These are phyloP conservation scores for Aspergillus nanangensis DNA, from an alignment of 495 filamentous ascomycete genomes.

Conservation along the genomic window DNA sequence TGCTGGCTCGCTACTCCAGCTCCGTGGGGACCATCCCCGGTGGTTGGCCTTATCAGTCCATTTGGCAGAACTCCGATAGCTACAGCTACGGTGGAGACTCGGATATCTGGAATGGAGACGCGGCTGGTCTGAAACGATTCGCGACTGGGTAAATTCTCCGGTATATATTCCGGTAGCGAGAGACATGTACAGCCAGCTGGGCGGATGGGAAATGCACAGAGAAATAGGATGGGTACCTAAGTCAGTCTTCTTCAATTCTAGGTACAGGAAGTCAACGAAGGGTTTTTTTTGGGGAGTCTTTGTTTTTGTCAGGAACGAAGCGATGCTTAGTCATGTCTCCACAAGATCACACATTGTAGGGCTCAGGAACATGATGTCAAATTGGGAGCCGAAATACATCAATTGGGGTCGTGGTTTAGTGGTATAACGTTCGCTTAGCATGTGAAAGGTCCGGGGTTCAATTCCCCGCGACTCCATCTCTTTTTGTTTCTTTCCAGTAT, in stretches of 20 bases:
- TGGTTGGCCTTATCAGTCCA: constrained; percentile 52
- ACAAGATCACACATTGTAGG: too few relatives aligned
- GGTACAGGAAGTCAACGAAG: too few relatives aligned
- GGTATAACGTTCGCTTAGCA: constrained; percentile 4
- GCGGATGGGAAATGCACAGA: too few relatives aligned
- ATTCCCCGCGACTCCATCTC: constrained; percentile 1
- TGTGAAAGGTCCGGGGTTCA: constrained; percentile 3
- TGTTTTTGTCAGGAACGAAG: too few relatives aligned
- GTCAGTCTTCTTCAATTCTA: too few relatives aligned
- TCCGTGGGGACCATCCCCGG: constrained; percentile 42
- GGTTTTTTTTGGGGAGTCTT: too few relatives aligned
- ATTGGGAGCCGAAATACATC: too few relatives aligned
- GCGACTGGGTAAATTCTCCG: neutral
- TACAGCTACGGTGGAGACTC: constrained; percentile 49
- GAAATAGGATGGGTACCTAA: too few relatives aligned
- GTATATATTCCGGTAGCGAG: too few relatives aligned
- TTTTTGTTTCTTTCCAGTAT: neutral
- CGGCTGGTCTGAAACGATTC: neutral
- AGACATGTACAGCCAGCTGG: too few relatives aligned
- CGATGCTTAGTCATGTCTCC: too few relatives aligned
- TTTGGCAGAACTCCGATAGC: constrained; percentile 48
- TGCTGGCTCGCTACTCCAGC: constrained; percentile 47
- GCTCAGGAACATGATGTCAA: too few relatives aligned
- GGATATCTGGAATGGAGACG: constrained; percentile 45
- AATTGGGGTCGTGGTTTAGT: constrained; percentile 3